Evolutionary conservation across 306 rosid genomes (phyloP).

Genomic region (Purshia tridentata): DNA sequence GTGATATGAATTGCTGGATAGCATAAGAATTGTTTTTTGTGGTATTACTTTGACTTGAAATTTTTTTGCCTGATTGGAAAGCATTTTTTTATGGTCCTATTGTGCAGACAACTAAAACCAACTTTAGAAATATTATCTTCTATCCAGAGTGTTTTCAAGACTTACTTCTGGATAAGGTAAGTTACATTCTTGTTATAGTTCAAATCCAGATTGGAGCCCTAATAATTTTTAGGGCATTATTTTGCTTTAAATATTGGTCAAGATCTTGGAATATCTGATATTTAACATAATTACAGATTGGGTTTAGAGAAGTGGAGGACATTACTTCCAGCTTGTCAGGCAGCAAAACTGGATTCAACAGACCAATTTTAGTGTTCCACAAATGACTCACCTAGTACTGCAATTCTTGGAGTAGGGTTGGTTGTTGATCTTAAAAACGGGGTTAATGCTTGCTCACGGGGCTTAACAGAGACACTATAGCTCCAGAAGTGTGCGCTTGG

Average conservation of each 20-base stretch:
- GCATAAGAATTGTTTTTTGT: not conserved
- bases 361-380: slow-evolving; percentile 74
- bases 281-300: slow-evolving; percentile 52
- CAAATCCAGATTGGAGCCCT: not conserved
- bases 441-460: slow-evolving; percentile 6
- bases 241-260: not conserved
- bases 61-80: not conserved
- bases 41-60: not conserved
- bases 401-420: not conserved
- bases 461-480: not conserved
- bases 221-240: slow-evolving; percentile 6
- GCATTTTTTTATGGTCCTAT: not conserved
- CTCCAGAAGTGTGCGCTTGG: not conserved
- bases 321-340: slow-evolving; percentile 51
- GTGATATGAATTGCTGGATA: too few relatives aligned
- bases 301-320: slow-evolving; percentile 71
- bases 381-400: slow-evolving; percentile 40
- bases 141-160: slow-evolving; percentile 66
- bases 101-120: slow-evolving; percentile 52
- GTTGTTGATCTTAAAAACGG: slow-evolving; percentile 7
- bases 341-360: slow-evolving; percentile 75
- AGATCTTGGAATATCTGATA: slow-evolving; percentile 18
- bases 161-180: slow-evolving; percentile 84
- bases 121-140: slow-evolving; percentile 45
- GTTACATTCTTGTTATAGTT: slow-evolving; percentile 12